These are phyloP conservation scores for Epichloe elymi DNA, from an alignment of 2,329 filamentous ascomycete genomes.

Conservation along the genomic window DNA sequence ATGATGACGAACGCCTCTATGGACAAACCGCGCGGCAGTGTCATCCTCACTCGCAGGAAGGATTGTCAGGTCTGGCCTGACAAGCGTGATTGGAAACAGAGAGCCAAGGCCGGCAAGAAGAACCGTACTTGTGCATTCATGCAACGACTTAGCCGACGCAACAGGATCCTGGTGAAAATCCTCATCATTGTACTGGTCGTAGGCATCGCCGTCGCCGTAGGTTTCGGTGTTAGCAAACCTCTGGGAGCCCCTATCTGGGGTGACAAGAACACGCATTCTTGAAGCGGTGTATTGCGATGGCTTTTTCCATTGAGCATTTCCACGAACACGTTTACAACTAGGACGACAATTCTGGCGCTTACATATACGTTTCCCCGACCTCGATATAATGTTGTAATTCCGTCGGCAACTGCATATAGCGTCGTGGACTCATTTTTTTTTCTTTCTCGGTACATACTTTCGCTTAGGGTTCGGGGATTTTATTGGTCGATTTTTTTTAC, in stretches of 20 bases:
- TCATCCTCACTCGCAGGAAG: conserved; percentile 20
- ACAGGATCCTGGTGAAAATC: conserved; percentile 41
- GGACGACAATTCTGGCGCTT: not conserved
- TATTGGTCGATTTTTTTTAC: not conserved
- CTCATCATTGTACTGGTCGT: conserved; percentile 37
- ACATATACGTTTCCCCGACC: not conserved
- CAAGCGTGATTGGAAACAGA: conserved; percentile 45
- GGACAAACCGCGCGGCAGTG: conserved; percentile 18
- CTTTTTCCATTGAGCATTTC: not conserved
- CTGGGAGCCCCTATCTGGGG: conserved; percentile 47
- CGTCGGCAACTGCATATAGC: not conserved
- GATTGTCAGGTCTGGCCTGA: conserved; percentile 48
- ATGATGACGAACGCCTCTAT: conserved; percentile 27
- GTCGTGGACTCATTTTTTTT: not conserved
- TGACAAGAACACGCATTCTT: conserved; percentile 9
- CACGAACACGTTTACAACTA: conserved; percentile 10
- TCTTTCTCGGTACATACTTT: not conserved
- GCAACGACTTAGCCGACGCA: conserved; percentile 39
- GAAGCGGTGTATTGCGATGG: not conserved
- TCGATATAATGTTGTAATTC: conserved; percentile 5
- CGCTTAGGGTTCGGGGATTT: not conserved
- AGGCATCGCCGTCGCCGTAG: conserved; percentile 40
- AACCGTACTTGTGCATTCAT: conserved; percentile 39
- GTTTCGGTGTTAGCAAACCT: conserved; percentile 48
- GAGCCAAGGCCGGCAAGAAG: conserved; percentile 43